These are phyloP conservation scores for Scleromitrula shiraiana DNA, from an alignment of 2,329 filamentous ascomycete species.

Conservation along the genomic window DNA sequence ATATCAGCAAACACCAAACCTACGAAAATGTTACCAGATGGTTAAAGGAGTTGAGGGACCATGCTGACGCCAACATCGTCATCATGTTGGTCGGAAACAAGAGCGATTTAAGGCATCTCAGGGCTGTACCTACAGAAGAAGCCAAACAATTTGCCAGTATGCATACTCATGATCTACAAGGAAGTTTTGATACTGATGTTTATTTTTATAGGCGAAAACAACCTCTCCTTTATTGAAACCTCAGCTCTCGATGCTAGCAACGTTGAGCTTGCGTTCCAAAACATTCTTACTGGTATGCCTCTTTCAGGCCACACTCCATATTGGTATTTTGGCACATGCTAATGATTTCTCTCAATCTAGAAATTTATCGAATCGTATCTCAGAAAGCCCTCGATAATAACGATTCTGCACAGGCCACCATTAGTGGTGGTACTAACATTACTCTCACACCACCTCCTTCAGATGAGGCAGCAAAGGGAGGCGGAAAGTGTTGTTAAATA, in stretches of 20 bases:
- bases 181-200: conserved; percentile 24
- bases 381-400: conserved; percentile 93
- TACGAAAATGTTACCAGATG: conserved; percentile 98
- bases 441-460: conserved; percentile 81
- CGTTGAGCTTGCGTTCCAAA: conserved; percentile 98
- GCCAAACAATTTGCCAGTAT: conserved; percentile 95
- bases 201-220: conserved; percentile 72
- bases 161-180: conserved; percentile 19
- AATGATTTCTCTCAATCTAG: conserved; percentile 39
- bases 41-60: conserved; percentile 96
- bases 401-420: conserved; percentile 70
- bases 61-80: conserved; percentile 97
- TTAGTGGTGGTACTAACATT: conserved; percentile 74
- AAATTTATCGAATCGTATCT: conserved; percentile 99
- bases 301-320: background rate
- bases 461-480: conserved; percentile 64
- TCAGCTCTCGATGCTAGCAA: conserved; percentile 98
- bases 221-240: conserved; percentile 98
- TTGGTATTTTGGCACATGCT: background rate
- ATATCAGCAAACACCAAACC: conserved; percentile 99
- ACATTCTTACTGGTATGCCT: conserved; percentile 85
- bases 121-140: conserved; percentile 95
- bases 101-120: conserved; percentile 98
- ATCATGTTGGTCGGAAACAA: conserved; percentile 99
- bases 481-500: conserved; percentile 66